Conservation (phyloP, 257 asterid genomes). For the Avicennia marina region DNA sequence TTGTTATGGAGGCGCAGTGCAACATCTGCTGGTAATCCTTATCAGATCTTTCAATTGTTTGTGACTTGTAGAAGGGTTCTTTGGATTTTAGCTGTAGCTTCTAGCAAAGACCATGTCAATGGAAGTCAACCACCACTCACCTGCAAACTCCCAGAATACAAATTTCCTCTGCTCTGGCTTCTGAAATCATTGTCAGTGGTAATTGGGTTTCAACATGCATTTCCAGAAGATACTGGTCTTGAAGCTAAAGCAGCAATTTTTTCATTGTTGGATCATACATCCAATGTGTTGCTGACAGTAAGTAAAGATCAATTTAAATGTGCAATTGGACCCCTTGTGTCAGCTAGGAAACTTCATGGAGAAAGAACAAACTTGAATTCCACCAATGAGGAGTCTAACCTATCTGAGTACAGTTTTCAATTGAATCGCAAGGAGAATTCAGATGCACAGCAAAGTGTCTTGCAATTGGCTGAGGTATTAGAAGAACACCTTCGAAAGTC, state of each 20-base stretch:
- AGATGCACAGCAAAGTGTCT: conserved; percentile 40
- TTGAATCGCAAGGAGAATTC: conserved; percentile 21
- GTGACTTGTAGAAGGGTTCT: conserved; percentile 79
- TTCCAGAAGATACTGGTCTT: conserved; percentile 38
- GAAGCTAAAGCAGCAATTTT: conserved; percentile 39
- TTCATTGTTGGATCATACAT: conserved; percentile 66
- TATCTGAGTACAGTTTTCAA: conserved; percentile 20
- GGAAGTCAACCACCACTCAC: conserved; percentile 32
- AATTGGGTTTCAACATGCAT: conserved; percentile 37
- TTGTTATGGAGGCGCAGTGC: conserved; percentile 36
- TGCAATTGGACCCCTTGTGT: conserved; percentile 27
- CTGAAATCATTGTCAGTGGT: conserved; percentile 59
- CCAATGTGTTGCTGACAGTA: conserved; percentile 40
- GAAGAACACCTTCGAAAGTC: conserved; percentile 38
- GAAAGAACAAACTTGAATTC: conserved; percentile 28
- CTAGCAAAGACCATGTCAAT: conserved; percentile 38
- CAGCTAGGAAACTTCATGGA: conserved; percentile 27
- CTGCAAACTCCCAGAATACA: conserved; percentile 23
- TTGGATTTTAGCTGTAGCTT: conserved; percentile 42
- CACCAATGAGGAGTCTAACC: conserved; percentile 23
- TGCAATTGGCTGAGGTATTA: conserved; percentile 43
- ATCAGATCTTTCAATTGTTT: conserved; percentile 58
- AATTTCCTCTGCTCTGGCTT: conserved; percentile 69
- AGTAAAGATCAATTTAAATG: conserved; percentile 43
- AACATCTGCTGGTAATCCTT: conserved; percentile 22